Conservation (phyloP, 2,329 filamentous ascomycete genomes). For the Dothidotthia symphoricarpi region DNA sequence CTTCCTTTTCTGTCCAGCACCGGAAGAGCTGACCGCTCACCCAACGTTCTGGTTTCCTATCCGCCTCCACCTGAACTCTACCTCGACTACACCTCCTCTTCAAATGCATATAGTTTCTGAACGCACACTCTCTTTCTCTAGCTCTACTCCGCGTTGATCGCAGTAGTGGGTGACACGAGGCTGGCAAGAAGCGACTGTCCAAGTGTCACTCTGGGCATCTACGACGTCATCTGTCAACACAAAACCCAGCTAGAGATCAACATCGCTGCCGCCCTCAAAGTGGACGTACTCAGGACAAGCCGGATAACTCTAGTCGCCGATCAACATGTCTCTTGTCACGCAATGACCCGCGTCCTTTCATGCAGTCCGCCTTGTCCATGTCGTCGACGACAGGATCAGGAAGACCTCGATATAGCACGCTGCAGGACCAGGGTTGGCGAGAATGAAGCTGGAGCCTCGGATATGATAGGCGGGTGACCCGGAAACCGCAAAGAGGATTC, state of each 20-base stretch:
- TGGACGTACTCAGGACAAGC: constrained; percentile 7
- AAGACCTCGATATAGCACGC: constrained; percentile 4
- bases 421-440: constrained; percentile 24
- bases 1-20: constrained; percentile 12
- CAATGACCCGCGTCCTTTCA: constrained; percentile 5
- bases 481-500: constrained; percentile 3
- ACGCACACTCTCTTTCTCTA: neutral
- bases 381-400: constrained; percentile 2
- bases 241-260: constrained; percentile 8
- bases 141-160: neutral
- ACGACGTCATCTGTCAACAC: constrained; percentile 6
- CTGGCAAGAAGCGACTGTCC: constrained; percentile 5
- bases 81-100: constrained; percentile 9
- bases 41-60: constrained; percentile 12
- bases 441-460: constrained; percentile 16
- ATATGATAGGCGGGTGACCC: constrained; percentile 5
- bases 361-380: constrained; percentile 3
- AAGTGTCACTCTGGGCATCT: constrained; percentile 4
- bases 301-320: constrained; percentile 9
- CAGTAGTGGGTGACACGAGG: neutral
- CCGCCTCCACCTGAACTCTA: constrained; percentile 8
- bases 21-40: constrained; percentile 14
- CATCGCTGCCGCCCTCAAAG: constrained; percentile 6
- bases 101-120: too few species aligned
- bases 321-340: constrained; percentile 7